phyloP scores from a whole-genome alignment of 768 basidiomycete species.

The Mrakia blollopis region DNA sequence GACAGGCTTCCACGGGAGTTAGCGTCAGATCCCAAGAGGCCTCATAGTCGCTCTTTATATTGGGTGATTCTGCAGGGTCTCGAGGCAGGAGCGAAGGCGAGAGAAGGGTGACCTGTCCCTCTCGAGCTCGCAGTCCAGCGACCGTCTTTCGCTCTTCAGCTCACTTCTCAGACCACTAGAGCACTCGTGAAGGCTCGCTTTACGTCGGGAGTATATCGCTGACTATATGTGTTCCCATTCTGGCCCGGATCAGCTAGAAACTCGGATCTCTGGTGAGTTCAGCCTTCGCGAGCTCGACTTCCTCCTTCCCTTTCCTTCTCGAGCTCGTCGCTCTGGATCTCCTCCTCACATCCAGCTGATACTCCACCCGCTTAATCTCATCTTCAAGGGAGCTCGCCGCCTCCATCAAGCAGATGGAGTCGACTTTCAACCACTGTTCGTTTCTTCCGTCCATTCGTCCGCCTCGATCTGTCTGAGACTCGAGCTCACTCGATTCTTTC shows the following conservation, averaged over 20 bases:
- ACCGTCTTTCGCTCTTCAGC: no score
- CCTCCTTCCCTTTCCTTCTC: background rate
- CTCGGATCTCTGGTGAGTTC: conserved; percentile 49
- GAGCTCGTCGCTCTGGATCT: background rate
- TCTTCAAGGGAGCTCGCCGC: conserved; percentile 51
- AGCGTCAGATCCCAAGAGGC: no score
- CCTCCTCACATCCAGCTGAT: background rate
- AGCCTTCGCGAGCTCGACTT: background rate
- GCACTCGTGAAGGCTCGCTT: background rate
- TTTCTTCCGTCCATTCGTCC: background rate
- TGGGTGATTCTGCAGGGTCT: no score
- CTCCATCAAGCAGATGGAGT: conserved; percentile 74
- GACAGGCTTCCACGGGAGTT: no score
- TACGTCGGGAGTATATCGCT: background rate
- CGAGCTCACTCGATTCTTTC: background rate
- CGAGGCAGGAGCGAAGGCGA: no score
- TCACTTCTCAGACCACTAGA: background rate
- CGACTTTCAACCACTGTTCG: conserved; percentile 68
- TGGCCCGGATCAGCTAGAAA: conserved; percentile 51
- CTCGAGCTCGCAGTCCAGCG: no score
- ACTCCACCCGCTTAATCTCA: conserved; percentile 28
- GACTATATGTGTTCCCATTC: background rate
- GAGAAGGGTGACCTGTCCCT: no score
- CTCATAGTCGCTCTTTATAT: no score
- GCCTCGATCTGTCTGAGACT: background rate